Percentiles rank a stretch among this genome's conserved stretches.
These are phyloP conservation scores for Pezicula radicicola DNA, from an alignment of 2,329 filamentous ascomycete genomes.

Conservation along the genomic window DNA sequence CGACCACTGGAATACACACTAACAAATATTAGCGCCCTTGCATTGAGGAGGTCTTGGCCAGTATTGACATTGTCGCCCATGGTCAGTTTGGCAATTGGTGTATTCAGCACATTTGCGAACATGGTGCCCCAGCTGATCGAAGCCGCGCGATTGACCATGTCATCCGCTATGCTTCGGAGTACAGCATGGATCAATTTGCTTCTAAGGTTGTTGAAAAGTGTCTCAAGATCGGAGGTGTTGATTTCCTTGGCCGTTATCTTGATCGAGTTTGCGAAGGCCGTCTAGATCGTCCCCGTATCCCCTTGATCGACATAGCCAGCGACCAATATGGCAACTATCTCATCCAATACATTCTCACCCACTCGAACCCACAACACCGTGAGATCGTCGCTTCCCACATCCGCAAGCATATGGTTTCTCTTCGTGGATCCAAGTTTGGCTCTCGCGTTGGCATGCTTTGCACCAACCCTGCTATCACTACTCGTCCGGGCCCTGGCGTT, in stretches of 20 bases:
- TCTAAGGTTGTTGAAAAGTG: conserved; percentile 99
- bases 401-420: conserved; percentile 98
- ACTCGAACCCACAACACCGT: conserved; percentile 81
- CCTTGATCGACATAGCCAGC: conserved; percentile 95
- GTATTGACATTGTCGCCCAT: conserved; percentile 94
- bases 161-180: conserved; percentile 87
- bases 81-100: conserved; percentile 99
- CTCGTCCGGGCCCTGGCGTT: conserved; percentile 80
- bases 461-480: conserved; percentile 87
- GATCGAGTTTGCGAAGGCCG: conserved; percentile 92
- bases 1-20: conserved; percentile 4
- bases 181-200: conserved; percentile 98
- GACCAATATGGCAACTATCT: conserved; percentile 99
- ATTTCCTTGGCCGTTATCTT: conserved; percentile 90
- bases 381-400: conserved; percentile 93
- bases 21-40: conserved; percentile 70
- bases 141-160: conserved; percentile 94
- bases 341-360: conserved; percentile 93
- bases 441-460: conserved; percentile 98
- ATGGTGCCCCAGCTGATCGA: conserved; percentile 86
- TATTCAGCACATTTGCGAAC: conserved; percentile 98
- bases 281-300: conserved; percentile 87
- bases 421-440: conserved; percentile 96
- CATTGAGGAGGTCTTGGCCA: conserved; percentile 91
- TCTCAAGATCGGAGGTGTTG: conserved; percentile 87